Evolutionary conservation across 2,329 filamentous ascomycete genomes (phyloP).

Genomic region (Diaporthe ampelina): DNA sequence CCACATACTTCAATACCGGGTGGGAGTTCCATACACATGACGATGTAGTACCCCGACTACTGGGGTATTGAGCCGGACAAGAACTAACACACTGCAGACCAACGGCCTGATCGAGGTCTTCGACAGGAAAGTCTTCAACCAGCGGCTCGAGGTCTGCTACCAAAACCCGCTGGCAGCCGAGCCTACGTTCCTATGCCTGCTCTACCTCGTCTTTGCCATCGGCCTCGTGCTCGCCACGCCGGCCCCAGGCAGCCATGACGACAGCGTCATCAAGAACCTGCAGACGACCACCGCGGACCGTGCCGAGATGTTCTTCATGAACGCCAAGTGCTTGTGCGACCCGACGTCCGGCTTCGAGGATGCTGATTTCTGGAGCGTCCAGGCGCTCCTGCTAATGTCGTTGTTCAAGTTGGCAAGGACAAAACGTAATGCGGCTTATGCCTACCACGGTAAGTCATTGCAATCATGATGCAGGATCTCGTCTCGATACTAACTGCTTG

Average conservation of each 20-base stretch:
- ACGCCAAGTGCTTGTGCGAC: slow-evolving; percentile 66
- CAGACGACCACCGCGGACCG: slow-evolving; percentile 61
- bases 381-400: slow-evolving; percentile 74
- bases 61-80: not conserved
- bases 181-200: slow-evolving; percentile 67
- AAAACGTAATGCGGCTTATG: slow-evolving; percentile 74
- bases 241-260: slow-evolving; percentile 62
- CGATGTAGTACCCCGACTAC: accelerated
- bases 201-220: slow-evolving; percentile 74
- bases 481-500: slow-evolving; percentile 12
- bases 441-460: slow-evolving; percentile 65
- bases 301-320: slow-evolving; percentile 74
- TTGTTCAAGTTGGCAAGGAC: slow-evolving; percentile 74
- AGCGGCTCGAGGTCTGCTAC: slow-evolving; percentile 67
- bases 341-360: slow-evolving; percentile 68
- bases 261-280: slow-evolving; percentile 64
- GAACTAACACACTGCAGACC: slow-evolving; percentile 57
- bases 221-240: slow-evolving; percentile 72
- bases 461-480: not conserved
- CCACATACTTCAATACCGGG: too few relatives aligned
- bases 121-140: slow-evolving; percentile 63
- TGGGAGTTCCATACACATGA: not conserved
- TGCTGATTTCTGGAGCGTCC: slow-evolving; percentile 75
- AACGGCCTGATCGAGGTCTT: slow-evolving; percentile 73
- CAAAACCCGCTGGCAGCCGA: slow-evolving; percentile 64